Percentiles rank a stretch among this genome's conserved stretches.
Conservation (phyloP, 2,329 filamentous ascomycete genomes). For the Fragosphaeria purpurea region DNA sequence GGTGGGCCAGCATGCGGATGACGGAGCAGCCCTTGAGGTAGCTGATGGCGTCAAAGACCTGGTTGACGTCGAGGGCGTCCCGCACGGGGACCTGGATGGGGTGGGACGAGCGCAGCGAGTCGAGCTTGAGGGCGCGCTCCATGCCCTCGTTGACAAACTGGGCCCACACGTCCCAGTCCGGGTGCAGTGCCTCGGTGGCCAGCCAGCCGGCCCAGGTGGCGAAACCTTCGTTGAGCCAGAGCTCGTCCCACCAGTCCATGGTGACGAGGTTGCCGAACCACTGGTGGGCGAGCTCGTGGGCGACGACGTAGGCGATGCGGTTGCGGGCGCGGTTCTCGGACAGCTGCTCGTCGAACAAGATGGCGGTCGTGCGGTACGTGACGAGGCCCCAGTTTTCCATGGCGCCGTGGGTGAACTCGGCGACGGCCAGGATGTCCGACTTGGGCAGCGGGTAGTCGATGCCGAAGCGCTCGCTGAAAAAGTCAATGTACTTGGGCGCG, state of each 20-base stretch:
- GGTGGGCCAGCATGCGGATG: slow-evolving; percentile 89
- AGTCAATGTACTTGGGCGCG: slow-evolving; percentile 87
- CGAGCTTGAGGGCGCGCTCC: slow-evolving; percentile 82
- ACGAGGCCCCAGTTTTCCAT: slow-evolving; percentile 98
- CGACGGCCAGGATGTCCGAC: slow-evolving; percentile 79
- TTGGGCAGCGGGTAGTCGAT: slow-evolving; percentile 92
- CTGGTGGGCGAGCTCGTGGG: slow-evolving; percentile 95
- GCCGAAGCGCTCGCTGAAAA: slow-evolving; percentile 89
- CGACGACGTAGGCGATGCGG: slow-evolving; percentile 89
- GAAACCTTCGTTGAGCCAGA: slow-evolving; percentile 97
- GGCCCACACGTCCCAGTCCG: slow-evolving; percentile 95
- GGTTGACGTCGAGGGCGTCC: slow-evolving; percentile 90
- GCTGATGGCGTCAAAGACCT: slow-evolving; percentile 95
- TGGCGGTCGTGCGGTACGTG: slow-evolving; percentile 88
- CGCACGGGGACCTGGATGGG: slow-evolving; percentile 92
- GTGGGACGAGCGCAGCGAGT: slow-evolving; percentile 83
- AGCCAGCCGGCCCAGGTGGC: slow-evolving; percentile 98
- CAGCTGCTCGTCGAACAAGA: slow-evolving; percentile 88
- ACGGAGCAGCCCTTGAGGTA: slow-evolving; percentile 95
- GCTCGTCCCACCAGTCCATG: slow-evolving; percentile 97
- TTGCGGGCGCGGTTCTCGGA: slow-evolving; percentile 89
- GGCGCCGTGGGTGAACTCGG: slow-evolving; percentile 80
- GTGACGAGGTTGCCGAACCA: slow-evolving; percentile 98
- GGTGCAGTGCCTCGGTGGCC: slow-evolving; percentile 81
- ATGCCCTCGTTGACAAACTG: slow-evolving; percentile 95